These are phyloP conservation scores for Sarcodon sp. DNA, from an alignment of 768 basidiomycete species.

Conservation along the genomic window DNA sequence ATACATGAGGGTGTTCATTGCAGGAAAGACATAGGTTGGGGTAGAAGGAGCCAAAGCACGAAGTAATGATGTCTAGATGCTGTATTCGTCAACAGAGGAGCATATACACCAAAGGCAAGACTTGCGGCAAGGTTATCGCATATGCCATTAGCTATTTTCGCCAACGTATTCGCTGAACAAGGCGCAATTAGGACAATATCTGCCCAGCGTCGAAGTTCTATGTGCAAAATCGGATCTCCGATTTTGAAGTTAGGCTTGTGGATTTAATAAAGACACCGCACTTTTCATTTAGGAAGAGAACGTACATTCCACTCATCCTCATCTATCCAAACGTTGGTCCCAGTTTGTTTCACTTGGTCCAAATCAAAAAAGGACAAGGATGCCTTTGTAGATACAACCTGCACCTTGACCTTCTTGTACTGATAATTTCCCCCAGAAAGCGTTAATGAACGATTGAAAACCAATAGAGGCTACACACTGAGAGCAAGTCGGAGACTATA, in stretches of 20 bases:
- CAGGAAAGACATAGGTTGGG: slow-evolving; percentile 86
- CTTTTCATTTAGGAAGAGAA: slow-evolving; percentile 1
- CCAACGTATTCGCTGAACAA: slow-evolving; percentile 92
- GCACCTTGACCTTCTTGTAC: slow-evolving; percentile 65
- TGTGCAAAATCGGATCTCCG: slow-evolving; percentile 91
- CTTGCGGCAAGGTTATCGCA: slow-evolving; percentile 86
- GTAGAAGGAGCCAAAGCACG: slow-evolving; percentile 76
- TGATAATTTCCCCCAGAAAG: slow-evolving; percentile 16
- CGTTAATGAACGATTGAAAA: neutral
- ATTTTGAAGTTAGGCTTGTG: slow-evolving; percentile 57
- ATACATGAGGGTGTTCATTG: slow-evolving; percentile 99
- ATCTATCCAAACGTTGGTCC: slow-evolving; percentile 74
- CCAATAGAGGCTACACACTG: slow-evolving; percentile 24
- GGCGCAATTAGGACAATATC: slow-evolving; percentile 92
- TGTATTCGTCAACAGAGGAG: neutral
- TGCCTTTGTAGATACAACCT: slow-evolving; percentile 73
- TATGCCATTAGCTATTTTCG: slow-evolving; percentile 79
- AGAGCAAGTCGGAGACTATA: slow-evolving; percentile 66
- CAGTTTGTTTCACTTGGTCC: slow-evolving; percentile 32
- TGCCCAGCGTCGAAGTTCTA: slow-evolving; percentile 90
- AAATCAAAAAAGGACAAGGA: slow-evolving; percentile 68
- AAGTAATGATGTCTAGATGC: slow-evolving; percentile 57
- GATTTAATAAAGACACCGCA: neutral
- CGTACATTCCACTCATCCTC: slow-evolving; percentile 88
- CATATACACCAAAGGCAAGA: slow-evolving; percentile 1